phyloP scores from a whole-genome alignment of 169 alveolate species.

The Sarcocystis neurona region DNA sequence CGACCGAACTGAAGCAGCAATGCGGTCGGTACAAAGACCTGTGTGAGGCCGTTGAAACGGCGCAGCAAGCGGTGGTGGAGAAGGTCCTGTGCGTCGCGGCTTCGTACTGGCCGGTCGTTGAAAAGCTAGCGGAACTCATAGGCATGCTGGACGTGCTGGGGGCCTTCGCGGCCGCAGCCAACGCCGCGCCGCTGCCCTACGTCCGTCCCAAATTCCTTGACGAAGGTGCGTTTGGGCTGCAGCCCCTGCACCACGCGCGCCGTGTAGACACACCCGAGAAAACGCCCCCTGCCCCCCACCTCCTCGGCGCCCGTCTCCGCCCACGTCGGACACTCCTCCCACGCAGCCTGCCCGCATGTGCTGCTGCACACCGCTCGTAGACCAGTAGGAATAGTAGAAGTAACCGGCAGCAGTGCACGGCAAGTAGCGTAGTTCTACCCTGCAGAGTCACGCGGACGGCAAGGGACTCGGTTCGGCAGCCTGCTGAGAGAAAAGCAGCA shows the following conservation, averaged over 20 bases:
- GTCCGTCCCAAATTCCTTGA: slow-evolving; percentile 80
- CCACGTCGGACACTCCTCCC: too few species aligned
- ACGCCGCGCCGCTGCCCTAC: slow-evolving; percentile 81
- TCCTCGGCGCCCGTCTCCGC: too few species aligned
- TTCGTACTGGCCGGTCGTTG: slow-evolving; percentile 94
- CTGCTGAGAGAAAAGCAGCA: too few species aligned
- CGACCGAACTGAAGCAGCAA: slow-evolving; percentile 77
- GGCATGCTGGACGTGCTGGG: slow-evolving; percentile 92
- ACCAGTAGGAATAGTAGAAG: too few species aligned
- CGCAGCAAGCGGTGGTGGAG: slow-evolving; percentile 72
- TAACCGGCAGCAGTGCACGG: too few species aligned
- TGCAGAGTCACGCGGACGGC: too few species aligned
- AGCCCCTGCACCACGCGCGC: background rate
- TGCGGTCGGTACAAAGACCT: slow-evolving; percentile 79
- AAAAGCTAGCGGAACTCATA: slow-evolving; percentile 83
- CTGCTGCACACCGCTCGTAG: too few species aligned
- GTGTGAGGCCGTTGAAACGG: slow-evolving; percentile 78
- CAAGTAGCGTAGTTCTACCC: too few species aligned
- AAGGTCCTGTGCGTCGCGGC: slow-evolving; percentile 91
- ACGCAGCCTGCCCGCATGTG: too few species aligned
- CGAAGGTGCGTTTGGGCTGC: background rate
- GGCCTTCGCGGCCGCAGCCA: slow-evolving; percentile 91
- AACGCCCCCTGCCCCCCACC: too few species aligned
- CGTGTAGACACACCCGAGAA: too few species aligned
- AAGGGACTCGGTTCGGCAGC: too few species aligned